phyloP scores from a whole-genome alignment of 352 stramenopile genomes.

The Thraustochytrium striatum region DNA sequence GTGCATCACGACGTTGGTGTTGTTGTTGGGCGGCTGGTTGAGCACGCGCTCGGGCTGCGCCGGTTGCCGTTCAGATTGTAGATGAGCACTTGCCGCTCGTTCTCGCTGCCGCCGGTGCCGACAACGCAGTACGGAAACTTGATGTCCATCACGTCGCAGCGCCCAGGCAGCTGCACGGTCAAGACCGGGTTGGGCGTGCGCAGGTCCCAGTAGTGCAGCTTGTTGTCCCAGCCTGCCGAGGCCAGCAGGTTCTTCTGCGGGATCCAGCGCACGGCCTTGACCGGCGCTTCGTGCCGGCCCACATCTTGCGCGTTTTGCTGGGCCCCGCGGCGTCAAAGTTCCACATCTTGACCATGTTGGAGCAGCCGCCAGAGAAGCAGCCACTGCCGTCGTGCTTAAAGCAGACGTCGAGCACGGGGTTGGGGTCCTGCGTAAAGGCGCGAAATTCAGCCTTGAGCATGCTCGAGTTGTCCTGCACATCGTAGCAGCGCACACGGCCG shows the following conservation, averaged over 20 bases:
- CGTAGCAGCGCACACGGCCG: conserved; percentile 40
- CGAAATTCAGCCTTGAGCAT: conserved; percentile 8
- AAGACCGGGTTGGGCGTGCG: conserved; percentile 76
- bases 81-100: conserved; percentile 71
- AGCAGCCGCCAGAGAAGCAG: conserved; percentile 83
- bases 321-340: conserved; percentile 65
- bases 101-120: conserved; percentile 72
- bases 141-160: conserved; percentile 86
- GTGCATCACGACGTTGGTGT: conserved; percentile 7
- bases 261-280: conserved; percentile 78
- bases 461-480: conserved; percentile 15
- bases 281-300: conserved; percentile 79
- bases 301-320: conserved; percentile 60
- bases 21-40: conserved; percentile 56
- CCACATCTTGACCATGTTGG: conserved; percentile 94
- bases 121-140: conserved; percentile 86
- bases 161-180: conserved; percentile 79
- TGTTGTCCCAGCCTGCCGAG: conserved; percentile 88
- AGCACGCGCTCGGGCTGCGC: conserved; percentile 68
- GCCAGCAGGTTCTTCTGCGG: conserved; percentile 77
- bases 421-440: no score
- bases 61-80: conserved; percentile 77
- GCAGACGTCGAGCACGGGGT: conserved; percentile 82
- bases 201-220: conserved; percentile 94
- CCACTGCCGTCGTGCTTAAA: conserved; percentile 84